Evolutionary conservation across 805 yeast species (phyloP).

Genomic region (Tetrapisispora pingtungensis): DNA sequence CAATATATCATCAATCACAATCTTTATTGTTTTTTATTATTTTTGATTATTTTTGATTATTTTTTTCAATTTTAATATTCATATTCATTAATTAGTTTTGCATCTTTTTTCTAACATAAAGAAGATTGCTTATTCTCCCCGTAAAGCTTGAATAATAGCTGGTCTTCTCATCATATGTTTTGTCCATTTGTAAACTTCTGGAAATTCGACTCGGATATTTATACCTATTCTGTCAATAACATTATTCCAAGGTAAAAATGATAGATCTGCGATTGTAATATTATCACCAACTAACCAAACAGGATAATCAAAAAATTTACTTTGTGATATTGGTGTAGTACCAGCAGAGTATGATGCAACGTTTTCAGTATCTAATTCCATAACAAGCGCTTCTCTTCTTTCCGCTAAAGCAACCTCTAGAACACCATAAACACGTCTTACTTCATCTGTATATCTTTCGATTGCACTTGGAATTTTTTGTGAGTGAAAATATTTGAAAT

Average conservation of each 20-base stretch:
- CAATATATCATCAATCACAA: too few relatives aligned
- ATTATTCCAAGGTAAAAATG: slow-evolving; percentile 95
- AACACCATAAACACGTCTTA: slow-evolving; percentile 85
- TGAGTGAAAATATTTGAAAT: slow-evolving; percentile 84
- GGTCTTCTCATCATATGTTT: slow-evolving; percentile 92
- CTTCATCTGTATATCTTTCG: slow-evolving; percentile 85
- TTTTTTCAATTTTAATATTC: background rate
- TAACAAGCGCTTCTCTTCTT: slow-evolving; percentile 76
- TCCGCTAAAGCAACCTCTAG: slow-evolving; percentile 93
- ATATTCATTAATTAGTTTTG: background rate
- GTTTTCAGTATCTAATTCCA: slow-evolving; percentile 81
- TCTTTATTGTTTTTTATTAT: too few relatives aligned
- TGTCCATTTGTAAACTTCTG: slow-evolving; percentile 95
- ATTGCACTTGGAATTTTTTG: slow-evolving; percentile 80
- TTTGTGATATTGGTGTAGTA: slow-evolving; percentile 74
- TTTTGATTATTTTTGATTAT: too few relatives aligned
- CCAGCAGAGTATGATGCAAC: slow-evolving; percentile 84
- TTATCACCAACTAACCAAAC: slow-evolving; percentile 90
- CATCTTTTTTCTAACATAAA: too few relatives aligned
- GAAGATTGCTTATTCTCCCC: slow-evolving; percentile 43
- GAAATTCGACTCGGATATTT: slow-evolving; percentile 76
- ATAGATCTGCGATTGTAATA: slow-evolving; percentile 76
- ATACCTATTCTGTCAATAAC: slow-evolving; percentile 90
- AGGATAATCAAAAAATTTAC: slow-evolving; percentile 82
- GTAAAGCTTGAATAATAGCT: slow-evolving; percentile 76